phyloP scores from a whole-genome alignment of 2,329 filamentous ascomycete species.

The Aspergillus arachidicola region DNA sequence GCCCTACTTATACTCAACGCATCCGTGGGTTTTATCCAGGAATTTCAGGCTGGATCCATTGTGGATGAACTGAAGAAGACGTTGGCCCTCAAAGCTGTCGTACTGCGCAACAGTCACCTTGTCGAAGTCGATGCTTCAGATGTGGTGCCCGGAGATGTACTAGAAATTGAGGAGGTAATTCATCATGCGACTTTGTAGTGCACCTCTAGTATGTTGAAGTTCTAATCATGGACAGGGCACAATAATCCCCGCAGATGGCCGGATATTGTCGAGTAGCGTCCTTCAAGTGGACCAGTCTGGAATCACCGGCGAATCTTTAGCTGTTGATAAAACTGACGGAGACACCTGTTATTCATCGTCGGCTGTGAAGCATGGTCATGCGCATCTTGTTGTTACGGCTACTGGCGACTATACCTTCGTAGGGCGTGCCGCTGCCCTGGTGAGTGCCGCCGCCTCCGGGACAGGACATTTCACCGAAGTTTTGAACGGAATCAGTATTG shows the following conservation, averaged over 20 bases:
- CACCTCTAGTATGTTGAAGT: conserved; percentile 4
- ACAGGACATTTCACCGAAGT: conserved; percentile 90
- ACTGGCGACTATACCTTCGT: conserved; percentile 91
- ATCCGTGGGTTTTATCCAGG: conserved; percentile 81
- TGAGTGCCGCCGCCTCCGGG: conserved; percentile 73
- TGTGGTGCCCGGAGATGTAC: conserved; percentile 86
- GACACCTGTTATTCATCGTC: conserved; percentile 85
- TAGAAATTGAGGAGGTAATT: conserved; percentile 75
- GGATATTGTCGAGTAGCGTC: conserved; percentile 78
- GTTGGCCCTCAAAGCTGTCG: conserved; percentile 82
- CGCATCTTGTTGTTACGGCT: conserved; percentile 77
- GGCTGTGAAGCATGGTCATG: conserved; percentile 86
- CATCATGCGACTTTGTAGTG: background rate
- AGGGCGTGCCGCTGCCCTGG: conserved; percentile 82
- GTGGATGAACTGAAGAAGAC: conserved; percentile 92
- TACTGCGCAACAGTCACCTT: conserved; percentile 77
- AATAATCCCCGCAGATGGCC: conserved; percentile 86
- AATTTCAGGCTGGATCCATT: conserved; percentile 86
- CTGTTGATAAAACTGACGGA: conserved; percentile 82
- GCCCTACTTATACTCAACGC: conserved; percentile 83
- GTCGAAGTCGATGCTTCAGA: conserved; percentile 80
- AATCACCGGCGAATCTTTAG: conserved; percentile 88
- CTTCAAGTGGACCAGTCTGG: conserved; percentile 91
- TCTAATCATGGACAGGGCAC: conserved; percentile 60
- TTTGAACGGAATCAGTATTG: conserved; percentile 80